Base-by-base conservation (phyloP, 2,329 filamentous ascomycete genomes). In the Stagonosporopsis tanaceti region DNA sequence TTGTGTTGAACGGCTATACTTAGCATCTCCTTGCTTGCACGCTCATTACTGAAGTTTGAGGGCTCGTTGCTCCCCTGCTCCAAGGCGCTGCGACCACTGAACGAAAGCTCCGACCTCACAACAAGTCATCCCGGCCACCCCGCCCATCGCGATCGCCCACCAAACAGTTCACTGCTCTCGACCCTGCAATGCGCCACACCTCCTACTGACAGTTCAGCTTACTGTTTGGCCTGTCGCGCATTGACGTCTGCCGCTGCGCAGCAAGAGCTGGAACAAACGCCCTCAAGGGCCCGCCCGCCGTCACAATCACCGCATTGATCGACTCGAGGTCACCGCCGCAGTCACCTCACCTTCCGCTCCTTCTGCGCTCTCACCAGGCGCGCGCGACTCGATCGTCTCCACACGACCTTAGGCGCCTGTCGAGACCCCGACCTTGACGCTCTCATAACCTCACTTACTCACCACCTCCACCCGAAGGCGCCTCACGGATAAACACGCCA, bases 301-400 rank as follows among this genome's bases (percentile, higher is more conserved):
- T 53, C 57, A 56, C 65, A 65, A 57, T 44, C 53, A 57, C 57
- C 39, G 22, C 45, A 34, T 45, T 56, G 51, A 34, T 34, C 32
- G 32, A 55, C 47, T 63, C 61, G 47, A 53, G 51, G 53, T 64
- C 65, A 65, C 63, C 59, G 55, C 56, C 54, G 51, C 44, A 58
- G 55, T 53, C 47, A 61, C 59, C 51, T 50, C 59, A 37, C 46
- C 34, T 32, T 42, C 11, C 48, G 22, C 30, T 54, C 25, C 52
- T 57, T 47, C 41, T 56, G 37, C 51, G 48, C 47, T 59, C 32
- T 42, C 15, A 32, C 48, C 37, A 53, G 42, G 40, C 59, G 28
- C 11, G 22, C 30, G 44, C 47, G 50, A 54, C 50, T 20, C 41
- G 39, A 47, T 37, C 50, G 12, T 57, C 50, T 45, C 17, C 38